Conservation (phyloP, 129 eudicot species). For the Oenanthe sinensis region DNA sequence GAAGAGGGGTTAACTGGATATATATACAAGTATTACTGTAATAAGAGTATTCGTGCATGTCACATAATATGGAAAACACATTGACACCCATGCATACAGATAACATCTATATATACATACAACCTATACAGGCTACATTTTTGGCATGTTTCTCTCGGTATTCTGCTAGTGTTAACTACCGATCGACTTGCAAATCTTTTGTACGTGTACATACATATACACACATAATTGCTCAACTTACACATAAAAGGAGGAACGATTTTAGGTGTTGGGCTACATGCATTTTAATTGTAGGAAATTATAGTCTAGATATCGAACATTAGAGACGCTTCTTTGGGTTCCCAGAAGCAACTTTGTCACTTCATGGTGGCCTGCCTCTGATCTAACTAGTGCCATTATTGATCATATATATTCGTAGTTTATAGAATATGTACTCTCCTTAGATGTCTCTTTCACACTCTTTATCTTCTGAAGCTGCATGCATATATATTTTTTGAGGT, state of each 20-base stretch:
- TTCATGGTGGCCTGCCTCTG: slow-evolving; percentile 2
- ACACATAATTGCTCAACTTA: not conserved
- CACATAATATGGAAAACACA: not conserved
- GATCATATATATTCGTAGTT: not conserved
- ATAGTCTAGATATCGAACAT: not conserved
- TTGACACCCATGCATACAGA: not conserved
- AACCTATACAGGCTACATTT: not conserved
- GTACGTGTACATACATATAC: not conserved
- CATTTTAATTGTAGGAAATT: not conserved
- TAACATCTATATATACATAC: not conserved
- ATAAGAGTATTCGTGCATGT: not conserved
- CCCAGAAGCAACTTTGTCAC: slow-evolving; percentile 6
- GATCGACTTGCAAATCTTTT: too few relatives aligned
- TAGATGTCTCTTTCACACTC: slow-evolving; percentile 39
- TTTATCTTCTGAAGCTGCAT: slow-evolving; percentile 7
- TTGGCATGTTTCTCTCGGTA: not conserved
- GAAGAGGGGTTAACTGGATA: too few relatives aligned
- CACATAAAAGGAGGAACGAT: too few relatives aligned
- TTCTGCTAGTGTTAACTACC: too few relatives aligned
- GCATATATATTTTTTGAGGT: not conserved
- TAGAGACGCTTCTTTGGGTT: not conserved
- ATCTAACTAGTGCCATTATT: not conserved
- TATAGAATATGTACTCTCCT: slow-evolving; percentile 14
- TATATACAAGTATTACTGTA: too few relatives aligned
- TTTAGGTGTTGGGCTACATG: not conserved